Evolutionary conservation across 1,284 basidiomycete genomes (phyloP).

Genomic region (Wallemia hederae): DNA sequence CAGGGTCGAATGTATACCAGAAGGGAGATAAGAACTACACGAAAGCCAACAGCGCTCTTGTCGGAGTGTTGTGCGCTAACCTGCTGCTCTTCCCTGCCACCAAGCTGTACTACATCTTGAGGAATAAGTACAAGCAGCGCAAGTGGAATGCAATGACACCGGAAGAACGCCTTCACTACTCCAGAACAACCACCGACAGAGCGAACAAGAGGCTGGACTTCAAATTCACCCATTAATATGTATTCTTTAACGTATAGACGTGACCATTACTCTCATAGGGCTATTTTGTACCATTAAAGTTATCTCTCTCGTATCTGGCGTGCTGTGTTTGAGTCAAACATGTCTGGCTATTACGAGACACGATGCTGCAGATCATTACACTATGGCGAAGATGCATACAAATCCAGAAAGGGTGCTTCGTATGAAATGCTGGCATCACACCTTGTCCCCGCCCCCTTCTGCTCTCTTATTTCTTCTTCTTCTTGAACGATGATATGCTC

Average conservation of each 20-base stretch:
- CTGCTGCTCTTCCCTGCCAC: not conserved
- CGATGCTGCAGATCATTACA: no score
- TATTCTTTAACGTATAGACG: no score
- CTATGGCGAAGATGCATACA: no score
- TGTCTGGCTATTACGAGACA: no score
- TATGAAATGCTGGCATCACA: no score
- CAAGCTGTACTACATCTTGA: not conserved
- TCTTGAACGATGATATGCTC: not conserved
- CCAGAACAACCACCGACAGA: conserved; percentile 9
- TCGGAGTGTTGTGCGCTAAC: not conserved
- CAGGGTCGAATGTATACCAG: not conserved
- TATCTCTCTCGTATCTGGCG: no score
- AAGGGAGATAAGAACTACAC: not conserved
- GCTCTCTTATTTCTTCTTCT: no score
- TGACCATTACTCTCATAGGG: no score
- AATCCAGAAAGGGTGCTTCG: no score
- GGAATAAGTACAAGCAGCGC: not conserved
- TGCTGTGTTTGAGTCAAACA: no score
- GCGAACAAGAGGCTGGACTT: conserved; percentile 11
- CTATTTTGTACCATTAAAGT: no score
- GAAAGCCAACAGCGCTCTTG: not conserved
- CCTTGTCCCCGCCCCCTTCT: no score
- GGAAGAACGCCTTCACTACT: conserved; percentile 9
- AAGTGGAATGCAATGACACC: conserved; percentile 11
- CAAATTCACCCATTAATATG: not conserved